Base-by-base conservation (phyloP, 495 filamentous ascomycete genomes). In the Jackrogersella minutella region DNA sequence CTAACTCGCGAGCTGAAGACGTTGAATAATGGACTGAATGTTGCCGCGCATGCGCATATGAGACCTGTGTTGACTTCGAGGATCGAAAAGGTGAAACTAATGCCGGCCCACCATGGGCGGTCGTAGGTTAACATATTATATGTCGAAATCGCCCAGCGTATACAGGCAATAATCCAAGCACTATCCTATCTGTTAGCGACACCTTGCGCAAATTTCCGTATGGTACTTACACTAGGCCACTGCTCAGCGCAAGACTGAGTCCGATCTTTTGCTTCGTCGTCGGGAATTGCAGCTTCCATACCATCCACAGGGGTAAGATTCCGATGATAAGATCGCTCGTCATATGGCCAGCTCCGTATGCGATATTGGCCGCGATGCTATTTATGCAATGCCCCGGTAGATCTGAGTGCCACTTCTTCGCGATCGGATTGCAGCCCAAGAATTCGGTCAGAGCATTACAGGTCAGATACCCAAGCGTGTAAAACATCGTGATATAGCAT, bases 41-140 rank as follows among this genome's bases (percentile, higher is more conserved):
- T 71, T 1, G 75, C 73, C 11, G 64, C 73, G 50, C 77, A 78
- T 31, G 73, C 73, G 49, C 78, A 80, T 9, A 79, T 76, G 10
- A 80, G 51, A n/a, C 78, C 78, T 9, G 74, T 78, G 66, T 80
- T 79, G n/a, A 80, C 72, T 41, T 80, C 78, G 53, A 80, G 69
- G 10, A 79, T 73, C 17, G 75, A 77, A 47, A 76, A 75, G n/a
- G 71, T 69, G 49, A 74, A 75, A 34, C 69, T 74, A 9, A 76
- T 70, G 1, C 74, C 77, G 10, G 73, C 70, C 66, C 68, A 75
- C 70, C 71, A 74, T 6, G 73, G 59, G 1, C 70, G 74, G 64
- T 77, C 74, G 47, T 77, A 68, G 14, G 55, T 65, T 33, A 69
- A 47, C 52, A 70, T 65, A 47, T 77, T 69, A 21, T 77, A 72